Conservation (phyloP, 225 moss, liverwort and hornwort genomes). For the Physcomitrellopsis africana region DNA sequence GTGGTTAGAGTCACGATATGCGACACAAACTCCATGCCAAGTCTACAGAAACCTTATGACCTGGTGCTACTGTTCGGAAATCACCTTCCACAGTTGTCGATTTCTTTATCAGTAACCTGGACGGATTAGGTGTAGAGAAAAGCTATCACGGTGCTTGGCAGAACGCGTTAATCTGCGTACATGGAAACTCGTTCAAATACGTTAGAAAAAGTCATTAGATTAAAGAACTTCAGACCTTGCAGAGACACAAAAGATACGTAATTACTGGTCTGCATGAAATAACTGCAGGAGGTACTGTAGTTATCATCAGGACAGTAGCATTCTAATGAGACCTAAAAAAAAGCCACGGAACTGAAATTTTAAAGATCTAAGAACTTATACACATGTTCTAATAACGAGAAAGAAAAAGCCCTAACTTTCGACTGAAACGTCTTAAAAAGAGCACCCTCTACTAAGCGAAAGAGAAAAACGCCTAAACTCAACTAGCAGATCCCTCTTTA, state of each 20-base stretch:
- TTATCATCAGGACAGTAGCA: neutral
- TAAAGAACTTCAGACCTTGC: neutral
- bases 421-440: neutral
- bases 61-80: slow-evolving; percentile 55
- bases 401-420: neutral
- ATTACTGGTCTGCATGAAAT: slow-evolving; percentile 10
- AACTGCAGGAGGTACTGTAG: neutral
- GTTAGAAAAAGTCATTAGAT: neutral
- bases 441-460: neutral
- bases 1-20: slow-evolving; percentile 87
- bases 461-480: neutral
- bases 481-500: slow-evolving; percentile 6
- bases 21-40: slow-evolving; percentile 86
- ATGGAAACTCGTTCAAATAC: neutral
- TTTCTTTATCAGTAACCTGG: slow-evolving; percentile 62
- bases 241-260: slow-evolving; percentile 10
- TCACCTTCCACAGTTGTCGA: slow-evolving; percentile 54
- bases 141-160: slow-evolving; percentile 94
- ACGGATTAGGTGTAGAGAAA: slow-evolving; percentile 73
- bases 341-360: neutral
- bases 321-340: neutral
- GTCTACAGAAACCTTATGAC: slow-evolving; percentile 76
- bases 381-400: neutral
- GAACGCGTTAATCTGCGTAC: slow-evolving; percentile 88
- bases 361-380: slow-evolving; percentile 12